A percentile compares a stretch with the other conserved stretches of the same genome.
Evolutionary conservation across 805 yeast genomes (phyloP).

Genomic region (Ogataea philodendri): DNA sequence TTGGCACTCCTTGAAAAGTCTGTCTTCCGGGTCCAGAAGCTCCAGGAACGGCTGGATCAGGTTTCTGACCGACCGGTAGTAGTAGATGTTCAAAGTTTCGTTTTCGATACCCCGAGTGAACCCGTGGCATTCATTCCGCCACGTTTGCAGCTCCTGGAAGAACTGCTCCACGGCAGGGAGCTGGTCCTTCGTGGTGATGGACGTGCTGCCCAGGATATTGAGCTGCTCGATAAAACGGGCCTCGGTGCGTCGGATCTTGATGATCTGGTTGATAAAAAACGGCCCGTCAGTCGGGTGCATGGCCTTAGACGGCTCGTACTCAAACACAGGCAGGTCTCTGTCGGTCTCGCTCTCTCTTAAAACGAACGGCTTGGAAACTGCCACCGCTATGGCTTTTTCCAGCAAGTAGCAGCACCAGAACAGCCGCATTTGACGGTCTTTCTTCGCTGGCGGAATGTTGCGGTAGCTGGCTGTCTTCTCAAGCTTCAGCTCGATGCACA

Average conservation of each 20-base stretch:
- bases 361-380: constrained; percentile 57
- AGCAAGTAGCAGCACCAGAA: constrained; percentile 66
- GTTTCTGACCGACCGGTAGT: constrained; percentile 57
- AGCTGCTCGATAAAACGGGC: constrained; percentile 56
- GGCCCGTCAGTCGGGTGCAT: constrained; percentile 35
- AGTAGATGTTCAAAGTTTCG: constrained; percentile 57
- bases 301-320: constrained; percentile 40
- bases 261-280: constrained; percentile 55
- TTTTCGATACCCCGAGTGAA: constrained; percentile 51
- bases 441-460: constrained; percentile 24
- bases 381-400: constrained; percentile 60
- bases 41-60: constrained; percentile 65
- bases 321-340: constrained; percentile 48
- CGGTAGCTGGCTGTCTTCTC: constrained; percentile 39
- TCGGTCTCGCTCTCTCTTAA: constrained; percentile 52
- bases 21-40: constrained; percentile 57
- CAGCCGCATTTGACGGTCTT: constrained; percentile 46
- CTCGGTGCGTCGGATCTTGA: constrained; percentile 56
- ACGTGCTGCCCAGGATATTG: constrained; percentile 36
- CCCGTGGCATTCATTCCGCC: constrained; percentile 54
- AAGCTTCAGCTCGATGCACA: constrained; percentile 39
- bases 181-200: constrained; percentile 37
- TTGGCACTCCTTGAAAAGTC: constrained; percentile 62
- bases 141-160: constrained; percentile 53
- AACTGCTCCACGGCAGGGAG: constrained; percentile 50